Base-by-base conservation (phyloP, 2,329 filamentous ascomycete species). In the Diaporthe ilicicola region DNA sequence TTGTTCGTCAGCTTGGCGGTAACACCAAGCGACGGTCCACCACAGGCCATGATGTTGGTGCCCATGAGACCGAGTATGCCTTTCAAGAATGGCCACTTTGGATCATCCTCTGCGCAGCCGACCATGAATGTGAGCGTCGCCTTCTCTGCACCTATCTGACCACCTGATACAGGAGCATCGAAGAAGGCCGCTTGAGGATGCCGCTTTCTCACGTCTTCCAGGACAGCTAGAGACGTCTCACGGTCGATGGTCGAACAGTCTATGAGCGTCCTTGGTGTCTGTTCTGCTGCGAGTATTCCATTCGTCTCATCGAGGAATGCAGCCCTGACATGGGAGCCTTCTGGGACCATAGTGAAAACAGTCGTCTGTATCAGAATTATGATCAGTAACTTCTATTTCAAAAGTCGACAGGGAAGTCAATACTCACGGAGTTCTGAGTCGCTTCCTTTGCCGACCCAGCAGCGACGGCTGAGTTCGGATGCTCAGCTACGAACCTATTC, bases 241-340 rank as follows among this genome's bases (percentile, higher is more conserved):
- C 90, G 89, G 77, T 93, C 91, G 76, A 93, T 93, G 2, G 91
- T 93, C 13, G 91, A 93, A 75, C 88, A 90, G 77, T 93, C 91
- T 73, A 93, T 90, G 77, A 93, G 92, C 34, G 93, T 81, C 10
- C 85, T 70, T 78, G 80, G 15, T 76, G 73, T 9, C 75, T 80
- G 4, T 79, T 78, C 62, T 13, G 73, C 69, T 9, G 70, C 54
- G 32, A 92, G 84, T 78, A 93, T 89, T 32, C 87, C 83, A 67
- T 86, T 83, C 19, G 44, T 17, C 19, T 72, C 53, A 19, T 73
- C 69, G 6, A 77, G 72, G 76, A 90, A 93, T 37, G 92, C 91
- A 24, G 86, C 84, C 75, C 88, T 87, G 68, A 93, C 91, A 76
- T 93, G 91, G 54, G 88, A 84, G 1, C 91, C 89, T 75, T 92